Conservation (phyloP, 2,329 filamentous ascomycete species). For the Epicoccum sorghinum region DNA sequence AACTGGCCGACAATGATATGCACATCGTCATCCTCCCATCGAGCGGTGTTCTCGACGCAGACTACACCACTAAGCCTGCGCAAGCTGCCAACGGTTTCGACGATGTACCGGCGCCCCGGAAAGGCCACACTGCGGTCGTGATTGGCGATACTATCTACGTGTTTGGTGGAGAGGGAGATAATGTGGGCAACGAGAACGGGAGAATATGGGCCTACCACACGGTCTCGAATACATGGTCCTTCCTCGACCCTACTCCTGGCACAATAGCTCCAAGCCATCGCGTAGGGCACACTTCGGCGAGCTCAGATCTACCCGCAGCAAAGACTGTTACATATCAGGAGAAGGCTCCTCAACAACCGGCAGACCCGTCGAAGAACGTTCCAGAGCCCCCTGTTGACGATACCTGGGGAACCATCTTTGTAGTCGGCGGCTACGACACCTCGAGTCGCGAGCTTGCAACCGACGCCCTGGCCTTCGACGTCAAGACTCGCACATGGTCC, state of each 20-base stretch:
- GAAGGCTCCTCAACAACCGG: slow-evolving; percentile 48
- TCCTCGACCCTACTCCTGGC: slow-evolving; percentile 43
- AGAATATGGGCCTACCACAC: slow-evolving; percentile 55
- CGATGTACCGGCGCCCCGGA: slow-evolving; percentile 47
- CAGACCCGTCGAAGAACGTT: slow-evolving; percentile 49
- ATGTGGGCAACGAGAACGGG: slow-evolving; percentile 43
- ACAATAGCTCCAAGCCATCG: slow-evolving; percentile 38
- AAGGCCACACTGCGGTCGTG: slow-evolving; percentile 51
- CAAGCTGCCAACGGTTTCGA: slow-evolving; percentile 35
- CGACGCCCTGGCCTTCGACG: slow-evolving; percentile 61
- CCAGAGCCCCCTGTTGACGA: slow-evolving; percentile 49
- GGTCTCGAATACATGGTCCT: slow-evolving; percentile 48
- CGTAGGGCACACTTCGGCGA: slow-evolving; percentile 45
- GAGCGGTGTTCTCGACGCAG: slow-evolving; percentile 50
- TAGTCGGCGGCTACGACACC: slow-evolving; percentile 54
- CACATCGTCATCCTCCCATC: slow-evolving; percentile 60
- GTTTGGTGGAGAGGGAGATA: slow-evolving; percentile 49
- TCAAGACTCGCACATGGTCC: slow-evolving; percentile 57
- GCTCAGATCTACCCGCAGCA: slow-evolving; percentile 49
- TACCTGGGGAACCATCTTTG: slow-evolving; percentile 58
- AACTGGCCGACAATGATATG: slow-evolving; percentile 57
- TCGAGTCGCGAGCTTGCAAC: slow-evolving; percentile 36
- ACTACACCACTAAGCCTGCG: slow-evolving; percentile 48
- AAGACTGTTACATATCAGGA: slow-evolving; percentile 37
- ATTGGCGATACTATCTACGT: slow-evolving; percentile 55